phyloP scores from a whole-genome alignment of 2,329 filamentous ascomycete species.

The Penicillium brasilianum region DNA sequence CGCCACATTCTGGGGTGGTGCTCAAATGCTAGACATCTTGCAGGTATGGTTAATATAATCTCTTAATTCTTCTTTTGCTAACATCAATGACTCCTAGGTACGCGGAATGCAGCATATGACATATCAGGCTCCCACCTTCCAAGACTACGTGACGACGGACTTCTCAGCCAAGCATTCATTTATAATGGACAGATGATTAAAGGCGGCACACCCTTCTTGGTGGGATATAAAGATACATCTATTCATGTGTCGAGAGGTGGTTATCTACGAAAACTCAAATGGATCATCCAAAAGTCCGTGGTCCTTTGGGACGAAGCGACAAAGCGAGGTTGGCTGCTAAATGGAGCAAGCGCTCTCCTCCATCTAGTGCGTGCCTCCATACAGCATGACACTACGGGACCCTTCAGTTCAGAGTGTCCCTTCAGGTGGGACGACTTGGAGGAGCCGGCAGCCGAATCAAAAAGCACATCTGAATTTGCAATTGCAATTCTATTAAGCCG shows the following conservation, averaged over 20 bases:
- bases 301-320: conserved; percentile 29
- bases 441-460: background rate
- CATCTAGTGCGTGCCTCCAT: conserved; percentile 37
- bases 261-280: conserved; percentile 36
- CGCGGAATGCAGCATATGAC: background rate
- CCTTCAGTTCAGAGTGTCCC: conserved; percentile 13
- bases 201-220: conserved; percentile 27
- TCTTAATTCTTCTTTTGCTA: background rate
- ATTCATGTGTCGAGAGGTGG: conserved; percentile 14
- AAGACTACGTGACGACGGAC: background rate
- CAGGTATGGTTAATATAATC: conserved; percentile 19
- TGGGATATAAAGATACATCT: conserved; percentile 28
- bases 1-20: conserved; percentile 47
- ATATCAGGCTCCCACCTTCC: conserved; percentile 1
- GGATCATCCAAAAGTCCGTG: conserved; percentile 37
- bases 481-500: background rate
- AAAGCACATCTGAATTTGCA: background rate
- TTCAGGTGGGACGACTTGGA: background rate
- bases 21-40: conserved; percentile 22
- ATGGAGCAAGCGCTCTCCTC: conserved; percentile 45
- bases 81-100: background rate
- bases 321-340: conserved; percentile 43
- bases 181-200: conserved; percentile 20
- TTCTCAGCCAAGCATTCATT: background rate
- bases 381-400: conserved; percentile 26